Conservation (phyloP, 306 rosid genomes). For the Glycyrrhiza uralensis region DNA sequence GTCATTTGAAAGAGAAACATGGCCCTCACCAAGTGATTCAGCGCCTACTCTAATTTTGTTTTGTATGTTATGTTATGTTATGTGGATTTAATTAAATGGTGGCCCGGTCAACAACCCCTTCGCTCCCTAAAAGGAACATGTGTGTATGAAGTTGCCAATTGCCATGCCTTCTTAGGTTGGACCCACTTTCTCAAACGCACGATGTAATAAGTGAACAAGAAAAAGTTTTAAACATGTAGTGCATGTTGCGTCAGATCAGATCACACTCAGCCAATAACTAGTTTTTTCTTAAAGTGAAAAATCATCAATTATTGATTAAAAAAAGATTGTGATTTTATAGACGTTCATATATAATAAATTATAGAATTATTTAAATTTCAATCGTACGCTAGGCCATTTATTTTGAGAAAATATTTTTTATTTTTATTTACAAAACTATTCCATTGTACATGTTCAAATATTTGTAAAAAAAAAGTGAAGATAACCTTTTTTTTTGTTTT, state of each 20-base stretch:
- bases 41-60: conserved; percentile 11
- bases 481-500: too few relatives aligned
- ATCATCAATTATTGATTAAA: too few relatives aligned
- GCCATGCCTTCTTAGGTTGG: neutral
- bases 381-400: too few relatives aligned
- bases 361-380: too few relatives aligned
- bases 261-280: neutral
- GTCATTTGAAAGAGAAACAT: conserved; percentile 34
- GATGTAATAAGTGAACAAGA: neutral
- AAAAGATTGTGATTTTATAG: too few relatives aligned
- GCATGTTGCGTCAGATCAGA: conserved; percentile 35
- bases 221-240: neutral
- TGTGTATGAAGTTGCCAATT: neutral
- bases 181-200: neutral
- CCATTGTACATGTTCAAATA: too few relatives aligned
- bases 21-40: conserved; percentile 8
- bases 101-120: neutral
- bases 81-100: neutral
- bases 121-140: neutral
- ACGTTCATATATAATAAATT: too few relatives aligned
- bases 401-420: too few relatives aligned
- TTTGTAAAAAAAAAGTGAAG: too few relatives aligned
- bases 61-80: neutral
- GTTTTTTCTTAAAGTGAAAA: neutral
- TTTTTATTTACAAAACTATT: too few relatives aligned